Conservation (phyloP, 202 grass and related monocot species). For the Setaria viridis region DNA sequence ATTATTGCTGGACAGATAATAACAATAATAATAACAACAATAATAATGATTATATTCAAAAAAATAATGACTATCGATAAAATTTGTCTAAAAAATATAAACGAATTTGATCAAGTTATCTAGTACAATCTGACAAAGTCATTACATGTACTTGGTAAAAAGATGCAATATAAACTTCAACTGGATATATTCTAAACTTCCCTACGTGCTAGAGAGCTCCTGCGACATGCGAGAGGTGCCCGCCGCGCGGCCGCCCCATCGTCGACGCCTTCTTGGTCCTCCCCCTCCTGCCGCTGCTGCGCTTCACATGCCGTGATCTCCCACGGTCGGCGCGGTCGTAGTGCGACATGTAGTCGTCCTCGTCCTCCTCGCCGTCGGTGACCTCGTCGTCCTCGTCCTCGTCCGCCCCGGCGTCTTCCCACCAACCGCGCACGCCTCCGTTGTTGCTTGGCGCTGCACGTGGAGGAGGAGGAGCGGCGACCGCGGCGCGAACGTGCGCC, state of each 20-base stretch:
- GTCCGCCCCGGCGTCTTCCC: neutral
- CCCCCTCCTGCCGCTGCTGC: conserved; percentile 27
- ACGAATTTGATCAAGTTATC: too few species aligned
- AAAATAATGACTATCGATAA: too few species aligned
- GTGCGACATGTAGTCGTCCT: neutral
- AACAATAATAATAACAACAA: too few species aligned
- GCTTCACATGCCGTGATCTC: conserved; percentile 19
- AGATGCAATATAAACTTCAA: neutral
- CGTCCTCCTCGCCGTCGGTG: neutral
- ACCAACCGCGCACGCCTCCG: neutral
- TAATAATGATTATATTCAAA: too few species aligned
- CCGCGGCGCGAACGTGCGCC: neutral
- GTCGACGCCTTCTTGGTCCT: conserved; percentile 18
- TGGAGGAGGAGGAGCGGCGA: neutral
- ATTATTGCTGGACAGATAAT: too few species aligned
- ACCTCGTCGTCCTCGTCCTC: neutral
- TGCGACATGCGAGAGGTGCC: neutral
- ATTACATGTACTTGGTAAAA: too few species aligned
- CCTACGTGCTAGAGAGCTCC: neutral
- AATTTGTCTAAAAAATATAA: too few species aligned
- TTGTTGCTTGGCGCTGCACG: neutral
- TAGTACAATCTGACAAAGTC: neutral
- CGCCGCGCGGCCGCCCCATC: conserved; percentile 20
- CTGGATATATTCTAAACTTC: neutral
- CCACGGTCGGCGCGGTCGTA: conserved; percentile 20